These are phyloP conservation scores for Trametes versicolor DNA, from an alignment of 1,284 basidiomycete genomes.

Conservation along the genomic window DNA sequence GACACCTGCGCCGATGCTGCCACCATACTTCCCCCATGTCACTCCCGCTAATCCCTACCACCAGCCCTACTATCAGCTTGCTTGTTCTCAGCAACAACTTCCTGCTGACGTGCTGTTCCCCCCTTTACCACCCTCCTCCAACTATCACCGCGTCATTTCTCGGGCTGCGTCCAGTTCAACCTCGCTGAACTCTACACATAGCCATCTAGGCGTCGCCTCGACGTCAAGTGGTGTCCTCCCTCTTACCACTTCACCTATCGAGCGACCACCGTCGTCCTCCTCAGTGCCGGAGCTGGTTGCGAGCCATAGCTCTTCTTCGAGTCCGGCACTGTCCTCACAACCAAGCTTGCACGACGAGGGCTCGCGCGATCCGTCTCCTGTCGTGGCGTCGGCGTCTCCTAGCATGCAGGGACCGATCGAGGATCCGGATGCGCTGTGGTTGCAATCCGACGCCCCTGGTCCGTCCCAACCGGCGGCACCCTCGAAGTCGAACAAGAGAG, in stretches of 20 bases:
- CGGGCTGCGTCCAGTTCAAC: constrained; percentile 41
- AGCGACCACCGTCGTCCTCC: constrained; percentile 43
- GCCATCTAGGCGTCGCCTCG: not conserved
- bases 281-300: constrained; percentile 71
- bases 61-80: constrained; percentile 74
- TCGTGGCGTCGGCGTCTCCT: constrained; percentile 7
- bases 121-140: constrained; percentile 63
- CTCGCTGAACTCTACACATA: not conserved
- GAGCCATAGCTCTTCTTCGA: constrained; percentile 73
- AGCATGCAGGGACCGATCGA: constrained; percentile 19
- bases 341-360: constrained; percentile 31
- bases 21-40: constrained; percentile 63
- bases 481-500: constrained; percentile 7
- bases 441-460: constrained; percentile 22
- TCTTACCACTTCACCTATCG: constrained; percentile 29
- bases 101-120: constrained; percentile 76
- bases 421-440: constrained; percentile 27
- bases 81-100: constrained; percentile 50
- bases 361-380: constrained; percentile 33
- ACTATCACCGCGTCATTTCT: constrained; percentile 49
- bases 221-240: not conserved
- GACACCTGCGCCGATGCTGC: constrained; percentile 48
- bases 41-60: constrained; percentile 67
- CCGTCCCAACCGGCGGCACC: constrained; percentile 3
- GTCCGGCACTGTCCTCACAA: constrained; percentile 59